Evolutionary conservation across 2,329 filamentous ascomycete genomes (phyloP), one percentile per base, ranked within the genome.

Genomic region (Fusarium bactridioides): DNA sequence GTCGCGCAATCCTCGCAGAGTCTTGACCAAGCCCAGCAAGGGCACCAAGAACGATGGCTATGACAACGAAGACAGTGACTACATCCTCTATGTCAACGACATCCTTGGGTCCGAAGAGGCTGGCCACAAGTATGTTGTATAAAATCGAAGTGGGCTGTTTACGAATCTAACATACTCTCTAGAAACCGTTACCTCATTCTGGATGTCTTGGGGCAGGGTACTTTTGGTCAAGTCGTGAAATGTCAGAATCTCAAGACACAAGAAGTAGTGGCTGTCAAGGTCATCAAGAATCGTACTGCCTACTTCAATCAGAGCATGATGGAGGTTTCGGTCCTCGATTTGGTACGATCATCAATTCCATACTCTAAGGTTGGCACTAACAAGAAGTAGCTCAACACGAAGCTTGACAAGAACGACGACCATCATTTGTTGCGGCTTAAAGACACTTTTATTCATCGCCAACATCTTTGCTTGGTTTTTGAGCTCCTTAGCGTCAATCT

Each of bases 271-370:
- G 96, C 96, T 7, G 96, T 99, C 75, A 99, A 99, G 84, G 96
- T 99, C 61, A 96, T 99, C 84, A 99, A 99, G 85, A 99, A 99
- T 83, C 92, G 95, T 78, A 99, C 96, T 4, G 96, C 96, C 41
- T 99, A 99, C 82, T 99, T 99, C 86, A 99, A 99, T 80, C 96
- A 99, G 83, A 98, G 96, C 82, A 99, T 99, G 96, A 99, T 99
- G 96, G 96, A 99, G 81, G 96, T 99, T 37, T 99, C 96, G 4
- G 96, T 99, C 29, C 87, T 99, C 64, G 96, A 99, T 82, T 81
- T 99, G 87, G 94, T 97, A 87, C 64, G 25, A 31, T 33, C 23
- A 19, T 35, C 21, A 38, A 23, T n/a, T 25, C 33, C 25, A 41
- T 15, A 25, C 27, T 37, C 15, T 12, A 27, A 19, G 29, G 23